These are phyloP conservation scores for Panicum hallii DNA, from an alignment of 202 grass and related monocot genomes.

Conservation along the genomic window DNA sequence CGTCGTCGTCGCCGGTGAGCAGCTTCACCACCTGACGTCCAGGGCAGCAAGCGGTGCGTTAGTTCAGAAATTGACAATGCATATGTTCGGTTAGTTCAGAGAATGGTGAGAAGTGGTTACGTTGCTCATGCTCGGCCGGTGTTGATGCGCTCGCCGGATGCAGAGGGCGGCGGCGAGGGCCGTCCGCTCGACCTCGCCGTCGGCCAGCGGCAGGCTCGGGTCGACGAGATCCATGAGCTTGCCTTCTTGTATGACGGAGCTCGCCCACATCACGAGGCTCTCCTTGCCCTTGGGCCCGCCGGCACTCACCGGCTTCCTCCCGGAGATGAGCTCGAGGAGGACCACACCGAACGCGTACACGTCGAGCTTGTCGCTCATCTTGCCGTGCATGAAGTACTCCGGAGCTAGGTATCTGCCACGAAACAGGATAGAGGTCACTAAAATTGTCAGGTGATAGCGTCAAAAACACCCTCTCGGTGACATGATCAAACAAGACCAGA, in stretches of 20 bases:
- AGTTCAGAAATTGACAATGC: background rate
- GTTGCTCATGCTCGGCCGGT: slow-evolving; percentile 62
- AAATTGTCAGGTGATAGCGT: background rate
- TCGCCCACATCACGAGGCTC: slow-evolving; percentile 88
- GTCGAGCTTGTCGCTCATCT: slow-evolving; percentile 88
- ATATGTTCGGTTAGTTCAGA: background rate
- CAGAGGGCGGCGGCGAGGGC: slow-evolving; percentile 72
- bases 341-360: slow-evolving; percentile 94
- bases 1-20: slow-evolving; percentile 61
- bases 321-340: slow-evolving; percentile 89
- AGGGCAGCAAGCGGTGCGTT: slow-evolving; percentile 12
- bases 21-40: slow-evolving; percentile 62
- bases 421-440: slow-evolving; percentile 15
- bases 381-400: slow-evolving; percentile 97
- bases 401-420: slow-evolving; percentile 77
- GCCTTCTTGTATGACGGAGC: slow-evolving; percentile 59
- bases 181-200: slow-evolving; percentile 62
- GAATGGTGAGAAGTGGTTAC: slow-evolving; percentile 38
- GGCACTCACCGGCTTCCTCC: slow-evolving; percentile 75
- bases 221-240: slow-evolving; percentile 71
- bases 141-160: slow-evolving; percentile 63
- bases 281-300: slow-evolving; percentile 64
- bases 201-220: slow-evolving; percentile 37
- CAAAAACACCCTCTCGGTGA: background rate
- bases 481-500: background rate